Conservation (phyloP, 129 eudicot species). For the Chrysanthemum seticuspe region DNA sequence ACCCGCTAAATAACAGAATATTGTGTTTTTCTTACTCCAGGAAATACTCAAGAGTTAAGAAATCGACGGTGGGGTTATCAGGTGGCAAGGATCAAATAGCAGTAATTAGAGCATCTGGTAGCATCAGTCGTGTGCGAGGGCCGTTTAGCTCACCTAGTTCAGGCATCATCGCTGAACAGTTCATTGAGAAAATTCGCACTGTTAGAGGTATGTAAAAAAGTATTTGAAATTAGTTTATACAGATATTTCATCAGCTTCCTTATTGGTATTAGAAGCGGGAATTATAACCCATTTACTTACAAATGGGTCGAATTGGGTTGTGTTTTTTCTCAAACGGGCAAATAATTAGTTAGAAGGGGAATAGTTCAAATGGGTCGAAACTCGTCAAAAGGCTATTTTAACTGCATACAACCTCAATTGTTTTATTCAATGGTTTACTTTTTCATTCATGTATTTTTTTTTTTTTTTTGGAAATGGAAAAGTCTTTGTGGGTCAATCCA, state of each 20-base stretch:
- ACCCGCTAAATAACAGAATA: slow-evolving; percentile 13
- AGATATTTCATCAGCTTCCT: neutral
- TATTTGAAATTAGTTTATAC: neutral
- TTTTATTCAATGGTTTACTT: neutral
- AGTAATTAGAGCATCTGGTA: slow-evolving; percentile 91
- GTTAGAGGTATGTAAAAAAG: slow-evolving; percentile 51
- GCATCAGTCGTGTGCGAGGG: slow-evolving; percentile 76
- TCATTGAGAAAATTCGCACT: slow-evolving; percentile 83
- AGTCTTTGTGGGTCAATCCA: no score
- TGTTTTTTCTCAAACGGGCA: neutral
- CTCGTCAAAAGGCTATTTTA: neutral
- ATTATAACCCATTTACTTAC: neutral
- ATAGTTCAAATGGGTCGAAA: neutral
- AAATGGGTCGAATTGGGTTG: neutral
- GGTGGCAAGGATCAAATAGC: slow-evolving; percentile 82
- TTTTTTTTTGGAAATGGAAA: no score
- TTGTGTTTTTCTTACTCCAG: slow-evolving; percentile 36
- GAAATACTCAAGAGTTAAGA: slow-evolving; percentile 72
- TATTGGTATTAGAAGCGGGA: neutral
- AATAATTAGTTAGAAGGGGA: neutral
- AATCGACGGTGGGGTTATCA: slow-evolving; percentile 85
- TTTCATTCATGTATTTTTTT: neutral
- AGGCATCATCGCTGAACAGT: slow-evolving; percentile 73
- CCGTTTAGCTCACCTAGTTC: slow-evolving; percentile 62
- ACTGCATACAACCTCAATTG: neutral